Conservation (phyloP, 164 flowering plant species). For the Vitis amurensis region DNA sequence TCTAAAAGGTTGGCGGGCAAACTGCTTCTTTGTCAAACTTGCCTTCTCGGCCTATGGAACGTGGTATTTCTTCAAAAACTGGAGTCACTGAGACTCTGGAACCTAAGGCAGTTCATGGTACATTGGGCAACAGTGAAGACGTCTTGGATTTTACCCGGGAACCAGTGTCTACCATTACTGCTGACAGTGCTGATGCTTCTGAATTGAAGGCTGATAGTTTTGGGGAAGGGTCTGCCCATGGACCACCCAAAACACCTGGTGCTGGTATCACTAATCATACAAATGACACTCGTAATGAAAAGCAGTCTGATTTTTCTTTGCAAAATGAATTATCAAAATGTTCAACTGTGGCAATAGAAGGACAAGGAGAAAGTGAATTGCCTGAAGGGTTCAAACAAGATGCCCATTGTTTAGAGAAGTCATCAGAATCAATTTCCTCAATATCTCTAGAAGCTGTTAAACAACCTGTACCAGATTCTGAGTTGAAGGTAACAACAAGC, state of each 20-base stretch:
- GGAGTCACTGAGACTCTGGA: constrained; percentile 25
- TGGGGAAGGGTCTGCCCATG: constrained; percentile 18
- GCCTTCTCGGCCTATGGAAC: constrained; percentile 18
- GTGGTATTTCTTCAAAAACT: constrained; percentile 8
- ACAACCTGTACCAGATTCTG: constrained; percentile 12
- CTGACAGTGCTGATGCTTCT: constrained; percentile 18
- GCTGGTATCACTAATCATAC: constrained; percentile 10
- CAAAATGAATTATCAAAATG: constrained; percentile 13
- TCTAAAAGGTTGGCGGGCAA: constrained; percentile 31
- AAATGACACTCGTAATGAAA: constrained; percentile 5
- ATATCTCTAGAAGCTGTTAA: constrained; percentile 12
- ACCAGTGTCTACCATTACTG: neutral
- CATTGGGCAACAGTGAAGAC: constrained; percentile 16
- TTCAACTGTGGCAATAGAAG: constrained; percentile 14
- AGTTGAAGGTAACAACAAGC: constrained; percentile 8
- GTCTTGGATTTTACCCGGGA: constrained; percentile 10
- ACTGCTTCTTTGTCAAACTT: constrained; percentile 21
- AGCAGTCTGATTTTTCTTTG: constrained; percentile 15
- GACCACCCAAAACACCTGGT: constrained; percentile 25
- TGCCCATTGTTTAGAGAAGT: neutral
- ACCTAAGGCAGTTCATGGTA: constrained; percentile 13
- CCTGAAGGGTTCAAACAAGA: constrained; percentile 14
- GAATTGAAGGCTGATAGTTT: constrained; percentile 15
- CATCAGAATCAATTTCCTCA: constrained; percentile 7
- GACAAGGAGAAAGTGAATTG: constrained; percentile 6